Evolutionary conservation across 768 basidiomycete species (phyloP).

Genomic region (Agaricus sinodeliciosus): DNA sequence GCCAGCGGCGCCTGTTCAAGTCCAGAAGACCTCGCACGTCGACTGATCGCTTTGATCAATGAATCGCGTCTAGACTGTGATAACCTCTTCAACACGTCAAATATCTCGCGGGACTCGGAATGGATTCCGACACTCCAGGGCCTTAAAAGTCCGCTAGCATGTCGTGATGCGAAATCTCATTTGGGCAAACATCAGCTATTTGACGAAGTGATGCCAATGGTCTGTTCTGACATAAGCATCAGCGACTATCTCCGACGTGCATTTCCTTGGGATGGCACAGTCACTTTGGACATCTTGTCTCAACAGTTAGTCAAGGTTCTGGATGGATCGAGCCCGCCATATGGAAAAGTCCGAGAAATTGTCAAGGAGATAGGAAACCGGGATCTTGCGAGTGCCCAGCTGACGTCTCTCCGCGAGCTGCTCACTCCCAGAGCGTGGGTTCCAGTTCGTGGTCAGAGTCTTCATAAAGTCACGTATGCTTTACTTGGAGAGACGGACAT

Average conservation of each 20-base stretch:
- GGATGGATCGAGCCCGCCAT: conserved; percentile 1
- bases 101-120: conserved; percentile 3
- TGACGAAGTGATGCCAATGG: conserved; percentile 30
- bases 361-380: conserved; percentile 25
- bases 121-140: conserved; percentile 36
- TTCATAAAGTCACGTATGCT: conserved; percentile 17
- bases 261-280: conserved; percentile 33
- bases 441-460: conserved; percentile 19
- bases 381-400: conserved; percentile 13
- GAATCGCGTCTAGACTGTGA: not conserved
- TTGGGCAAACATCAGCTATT: conserved; percentile 23
- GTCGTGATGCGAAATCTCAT: conserved; percentile 20
- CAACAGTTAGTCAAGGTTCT: conserved; percentile 26
- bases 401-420: conserved; percentile 12
- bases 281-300: conserved; percentile 23
- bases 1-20: conserved; percentile 10
- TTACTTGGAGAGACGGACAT: conserved; percentile 16
- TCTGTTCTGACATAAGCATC: conserved; percentile 20
- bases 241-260: conserved; percentile 22
- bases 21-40: not conserved
- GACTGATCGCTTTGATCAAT: conserved; percentile 1
- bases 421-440: conserved; percentile 25
- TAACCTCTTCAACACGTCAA: not conserved
- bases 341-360: conserved; percentile 17
- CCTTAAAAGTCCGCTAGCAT: conserved; percentile 21